Base-by-base conservation (phyloP, 164 flowering plant species). In the Protea cynaroides region DNA sequence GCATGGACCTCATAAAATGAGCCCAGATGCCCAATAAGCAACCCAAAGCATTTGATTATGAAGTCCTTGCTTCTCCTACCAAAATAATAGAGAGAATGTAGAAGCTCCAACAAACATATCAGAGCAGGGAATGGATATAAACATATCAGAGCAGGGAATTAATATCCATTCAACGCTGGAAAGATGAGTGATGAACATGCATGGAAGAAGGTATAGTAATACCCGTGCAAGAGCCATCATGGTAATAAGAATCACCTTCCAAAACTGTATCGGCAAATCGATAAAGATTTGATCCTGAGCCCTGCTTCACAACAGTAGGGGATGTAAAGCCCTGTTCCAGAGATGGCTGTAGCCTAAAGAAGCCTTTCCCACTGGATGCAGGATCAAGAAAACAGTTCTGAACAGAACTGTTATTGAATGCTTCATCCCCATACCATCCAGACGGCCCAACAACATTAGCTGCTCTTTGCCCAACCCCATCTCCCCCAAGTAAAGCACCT, bases 261-360 rank as follows among this genome's bases (percentile, higher is more conserved):
- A 65, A 51, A 36, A 80, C 72, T 17, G 70, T 46, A 75, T 81
- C 84, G 22, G 76, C 84, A 78, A 81, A 81, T 43, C 68, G 71
- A 66, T 81, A 81, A 13, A 78, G 75, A 65, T 78, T 74, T 25
- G 81, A 24, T 0, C 65, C 66, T 29, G 75, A 53, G 43, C 69
- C 56, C 14, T 64, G 56, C 66, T 60, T 71, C 25, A 63, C 64
- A 47, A 37, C 40, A 64, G 44, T 67, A 21, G 34, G 11, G 25
- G 73, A 53, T 50, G 46, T 55, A 65, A 66, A 73, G 19, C 76
- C 62, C 40, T 54, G 67, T 53, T 69, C 76, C 59, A 67, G 8
- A 7, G 75, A 60, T 25, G 69, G 40, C 65, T 76, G 53, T 63
- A 62, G 63, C 47, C 71, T 55, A 59, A 38, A 62, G 34, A 62